Percentiles rank a stretch among this genome's conserved stretches.
Conservation (phyloP, 2,329 filamentous ascomycete species). For the Chaetomiaceae sp. region DNA sequence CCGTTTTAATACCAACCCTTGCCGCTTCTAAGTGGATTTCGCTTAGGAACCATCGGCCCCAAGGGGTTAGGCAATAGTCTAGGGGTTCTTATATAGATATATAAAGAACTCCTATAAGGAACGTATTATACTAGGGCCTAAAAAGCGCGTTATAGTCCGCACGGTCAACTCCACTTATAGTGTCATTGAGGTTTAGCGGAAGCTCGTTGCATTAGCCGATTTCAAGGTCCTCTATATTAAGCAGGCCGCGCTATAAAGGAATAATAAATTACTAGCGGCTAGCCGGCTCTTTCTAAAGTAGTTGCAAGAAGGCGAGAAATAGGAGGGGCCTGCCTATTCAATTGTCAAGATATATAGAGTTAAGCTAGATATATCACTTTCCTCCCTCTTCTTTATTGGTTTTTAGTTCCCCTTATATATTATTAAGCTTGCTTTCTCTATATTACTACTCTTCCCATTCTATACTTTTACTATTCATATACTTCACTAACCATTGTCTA, state of each 20-base stretch:
- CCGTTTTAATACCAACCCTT: not conserved
- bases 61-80: not conserved
- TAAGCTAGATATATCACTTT: constrained; percentile 2
- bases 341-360: constrained; percentile 7
- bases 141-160: constrained; percentile 3
- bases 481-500: constrained; percentile 5
- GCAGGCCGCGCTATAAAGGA: not conserved
- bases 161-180: constrained; percentile 5
- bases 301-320: constrained; percentile 8
- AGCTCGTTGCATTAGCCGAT: constrained; percentile 5
- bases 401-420: constrained; percentile 1
- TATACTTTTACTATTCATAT: constrained; percentile 1
- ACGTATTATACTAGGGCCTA: constrained; percentile 3
- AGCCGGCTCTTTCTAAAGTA: constrained; percentile 3
- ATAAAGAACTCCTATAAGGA: constrained; percentile 4
- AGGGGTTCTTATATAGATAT: constrained; percentile 2
- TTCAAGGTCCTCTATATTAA: constrained; percentile 7
- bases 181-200: constrained; percentile 10
- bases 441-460: constrained; percentile 1
- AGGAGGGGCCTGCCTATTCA: constrained; percentile 4
- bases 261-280: constrained; percentile 1
- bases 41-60: not conserved
- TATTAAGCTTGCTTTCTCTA: not conserved
- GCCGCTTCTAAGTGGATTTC: constrained; percentile 5
- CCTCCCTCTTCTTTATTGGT: not conserved